A percentile compares a stretch with the other conserved stretches of the same genome.
These are phyloP conservation scores for Pyrenopolyporus hunteri DNA, from an alignment of 495 filamentous ascomycete species.

Conservation along the genomic window DNA sequence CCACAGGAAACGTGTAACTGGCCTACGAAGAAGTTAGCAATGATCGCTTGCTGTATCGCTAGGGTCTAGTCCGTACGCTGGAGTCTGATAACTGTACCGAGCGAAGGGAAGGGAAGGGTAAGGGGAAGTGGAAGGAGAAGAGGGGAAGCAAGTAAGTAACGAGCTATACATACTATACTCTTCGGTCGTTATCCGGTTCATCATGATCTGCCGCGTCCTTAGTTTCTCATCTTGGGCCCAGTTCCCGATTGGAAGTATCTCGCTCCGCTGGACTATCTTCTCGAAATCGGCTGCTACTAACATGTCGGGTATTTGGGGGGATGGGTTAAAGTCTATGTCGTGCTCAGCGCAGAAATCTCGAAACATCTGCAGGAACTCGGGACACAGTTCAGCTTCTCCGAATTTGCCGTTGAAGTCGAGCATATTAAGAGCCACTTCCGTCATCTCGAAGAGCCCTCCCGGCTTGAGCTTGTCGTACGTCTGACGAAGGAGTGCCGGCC, in stretches of 20 bases:
- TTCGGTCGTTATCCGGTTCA: conserved; percentile 32
- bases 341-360: conserved; percentile 45
- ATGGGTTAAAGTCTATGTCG: conserved; percentile 51
- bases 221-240: conserved; percentile 44
- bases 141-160: neutral
- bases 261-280: conserved; percentile 56
- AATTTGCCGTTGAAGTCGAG: conserved; percentile 57
- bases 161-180: conserved; percentile 30
- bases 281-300: conserved; percentile 61
- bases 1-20: conserved; percentile 33
- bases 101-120: neutral
- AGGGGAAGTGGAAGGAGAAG: neutral
- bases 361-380: conserved; percentile 44
- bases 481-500: conserved; percentile 58
- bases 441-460: conserved; percentile 63
- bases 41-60: neutral
- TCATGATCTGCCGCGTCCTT: conserved; percentile 26
- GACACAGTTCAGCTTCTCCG: conserved; percentile 58
- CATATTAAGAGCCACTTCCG: conserved; percentile 54
- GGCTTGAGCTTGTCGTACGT: conserved; percentile 59
- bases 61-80: no score
- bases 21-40: conserved; percentile 9
- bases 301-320: conserved; percentile 44
- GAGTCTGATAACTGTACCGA: no score
- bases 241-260: conserved; percentile 30